phyloP scores from a whole-genome alignment of 31 red algal genomes.

The Endocladia muricata region DNA sequence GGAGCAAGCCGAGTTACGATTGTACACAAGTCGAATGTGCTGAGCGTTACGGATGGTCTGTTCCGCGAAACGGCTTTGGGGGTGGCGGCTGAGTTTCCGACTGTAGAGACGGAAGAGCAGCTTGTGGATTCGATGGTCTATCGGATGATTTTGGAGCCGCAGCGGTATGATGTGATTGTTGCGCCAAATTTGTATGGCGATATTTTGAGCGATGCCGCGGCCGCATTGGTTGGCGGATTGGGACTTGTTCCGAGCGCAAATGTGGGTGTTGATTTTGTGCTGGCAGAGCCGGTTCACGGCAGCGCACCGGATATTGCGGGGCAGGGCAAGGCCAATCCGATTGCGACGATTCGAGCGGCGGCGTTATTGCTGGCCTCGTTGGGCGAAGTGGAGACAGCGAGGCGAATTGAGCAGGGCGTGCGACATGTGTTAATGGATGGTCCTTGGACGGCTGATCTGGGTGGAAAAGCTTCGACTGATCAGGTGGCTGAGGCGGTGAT shows the following conservation, averaged over 20 bases:
- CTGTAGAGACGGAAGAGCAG: slow-evolving; percentile 4
- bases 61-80: neutral
- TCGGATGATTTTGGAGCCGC: neutral
- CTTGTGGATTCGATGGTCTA: slow-evolving; percentile 1
- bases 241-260: slow-evolving; percentile 7
- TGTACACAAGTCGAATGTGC: neutral
- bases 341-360: neutral
- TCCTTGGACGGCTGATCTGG: too few species aligned
- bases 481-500: too few species aligned
- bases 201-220: slow-evolving; percentile 4
- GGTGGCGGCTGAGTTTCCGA: slow-evolving; percentile 15
- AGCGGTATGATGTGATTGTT: slow-evolving; percentile 15
- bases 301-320: slow-evolving; percentile 25
- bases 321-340: slow-evolving; percentile 16
- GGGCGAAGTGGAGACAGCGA: neutral
- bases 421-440: too few species aligned
- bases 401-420: slow-evolving; percentile 1
- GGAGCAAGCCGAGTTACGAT: neutral
- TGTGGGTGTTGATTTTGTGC: neutral
- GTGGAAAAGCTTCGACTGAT: too few species aligned
- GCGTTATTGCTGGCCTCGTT: slow-evolving; percentile 1
- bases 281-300: slow-evolving; percentile 23
- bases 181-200: slow-evolving; percentile 22
- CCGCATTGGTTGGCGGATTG: neutral
- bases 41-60: slow-evolving; percentile 17